Evolutionary conservation across 2,329 filamentous ascomycete genomes (phyloP).

Genomic region (Cladorrhinum sp.): DNA sequence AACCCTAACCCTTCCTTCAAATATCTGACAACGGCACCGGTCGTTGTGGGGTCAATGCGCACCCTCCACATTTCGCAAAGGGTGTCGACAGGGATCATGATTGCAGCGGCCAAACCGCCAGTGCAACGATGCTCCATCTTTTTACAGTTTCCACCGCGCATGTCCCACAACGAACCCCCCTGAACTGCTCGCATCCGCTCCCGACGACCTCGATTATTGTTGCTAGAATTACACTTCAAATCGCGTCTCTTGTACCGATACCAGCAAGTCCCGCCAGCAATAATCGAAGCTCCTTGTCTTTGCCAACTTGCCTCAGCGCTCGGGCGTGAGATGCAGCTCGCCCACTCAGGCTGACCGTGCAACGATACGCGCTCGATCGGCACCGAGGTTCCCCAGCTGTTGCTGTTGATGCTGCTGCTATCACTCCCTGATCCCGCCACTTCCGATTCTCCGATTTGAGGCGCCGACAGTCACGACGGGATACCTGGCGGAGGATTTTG

Average conservation of each 20-base stretch:
- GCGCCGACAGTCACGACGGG: not conserved
- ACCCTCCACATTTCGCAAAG: no score
- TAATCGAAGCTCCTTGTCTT: not conserved
- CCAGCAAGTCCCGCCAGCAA: not conserved
- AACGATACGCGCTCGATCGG: not conserved
- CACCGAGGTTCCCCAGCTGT: not conserved
- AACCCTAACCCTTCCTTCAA: no score
- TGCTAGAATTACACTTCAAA: not conserved
- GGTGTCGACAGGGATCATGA: slow-evolving; percentile 4
- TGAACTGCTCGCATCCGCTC: slow-evolving; percentile 12
- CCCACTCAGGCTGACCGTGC: not conserved
- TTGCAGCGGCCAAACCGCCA: slow-evolving; percentile 13
- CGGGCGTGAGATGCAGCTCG: slow-evolving; percentile 3
- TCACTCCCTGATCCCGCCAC: not conserved
- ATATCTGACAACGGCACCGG: not conserved
- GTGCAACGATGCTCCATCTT: slow-evolving; percentile 19
- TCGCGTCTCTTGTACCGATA: not conserved
- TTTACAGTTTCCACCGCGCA: slow-evolving; percentile 14
- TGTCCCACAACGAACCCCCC: slow-evolving; percentile 16
- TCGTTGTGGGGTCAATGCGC: no score
- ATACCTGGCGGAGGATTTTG: not conserved
- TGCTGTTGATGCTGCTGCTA: not conserved
- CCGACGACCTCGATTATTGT: not conserved
- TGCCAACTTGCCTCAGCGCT: not conserved
- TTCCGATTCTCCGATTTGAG: not conserved